A percentile compares a stretch with the other conserved stretches of the same genome.
Conservation (phyloP, 305 asterid genomes). For the Withania somnifera region DNA sequence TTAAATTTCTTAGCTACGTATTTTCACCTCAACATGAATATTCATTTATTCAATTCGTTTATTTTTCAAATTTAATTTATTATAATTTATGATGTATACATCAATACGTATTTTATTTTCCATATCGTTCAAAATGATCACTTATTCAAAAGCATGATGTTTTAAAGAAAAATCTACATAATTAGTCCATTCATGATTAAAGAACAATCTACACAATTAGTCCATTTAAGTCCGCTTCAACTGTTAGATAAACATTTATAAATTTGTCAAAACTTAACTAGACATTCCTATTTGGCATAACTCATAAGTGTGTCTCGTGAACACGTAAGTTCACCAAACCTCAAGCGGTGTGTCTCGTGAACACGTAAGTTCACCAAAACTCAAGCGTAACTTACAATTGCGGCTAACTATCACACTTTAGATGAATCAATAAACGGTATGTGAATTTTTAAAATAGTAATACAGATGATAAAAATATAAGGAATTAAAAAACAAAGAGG, state of each 20-base stretch:
- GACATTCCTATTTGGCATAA: not conserved
- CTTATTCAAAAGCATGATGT: not conserved
- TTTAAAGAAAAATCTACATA: not conserved
- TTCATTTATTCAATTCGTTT: too few species aligned
- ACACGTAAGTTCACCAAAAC: not conserved
- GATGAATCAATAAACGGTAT: too few species aligned
- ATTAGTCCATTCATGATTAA: not conserved
- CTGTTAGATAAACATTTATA: not conserved
- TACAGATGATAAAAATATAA: too few species aligned
- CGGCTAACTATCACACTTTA: too few species aligned
- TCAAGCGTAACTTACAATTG: not conserved
- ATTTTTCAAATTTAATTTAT: too few species aligned
- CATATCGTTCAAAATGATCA: not conserved
- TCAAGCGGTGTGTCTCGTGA: not conserved
- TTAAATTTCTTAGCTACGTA: too few species aligned
- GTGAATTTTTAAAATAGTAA: too few species aligned
- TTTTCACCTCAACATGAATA: too few species aligned
- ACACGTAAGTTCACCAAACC: not conserved
- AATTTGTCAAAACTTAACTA: not conserved
- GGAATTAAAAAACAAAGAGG: too few species aligned
- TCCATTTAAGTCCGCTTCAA: not conserved
- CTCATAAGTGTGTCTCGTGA: not conserved
- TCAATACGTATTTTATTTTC: not conserved
- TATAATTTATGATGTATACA: too few species aligned
- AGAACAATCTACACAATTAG: not conserved